A percentile compares a stretch with the other conserved stretches of the same genome.
Evolutionary conservation across 306 rosid species (phyloP).

Genomic region (Fragaria ananassa): DNA sequence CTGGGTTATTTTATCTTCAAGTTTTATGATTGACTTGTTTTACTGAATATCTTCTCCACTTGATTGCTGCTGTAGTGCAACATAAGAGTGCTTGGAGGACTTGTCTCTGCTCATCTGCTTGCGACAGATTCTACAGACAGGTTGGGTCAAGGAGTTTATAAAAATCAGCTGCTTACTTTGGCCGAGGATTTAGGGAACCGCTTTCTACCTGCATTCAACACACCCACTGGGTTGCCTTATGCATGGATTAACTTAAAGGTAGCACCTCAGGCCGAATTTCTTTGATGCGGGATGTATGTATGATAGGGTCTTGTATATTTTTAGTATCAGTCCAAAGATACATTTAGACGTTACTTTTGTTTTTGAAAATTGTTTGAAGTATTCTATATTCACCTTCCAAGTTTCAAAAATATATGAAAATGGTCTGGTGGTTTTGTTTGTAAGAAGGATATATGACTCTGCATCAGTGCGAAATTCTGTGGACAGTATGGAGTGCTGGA

Average conservation of each 20-base stretch:
- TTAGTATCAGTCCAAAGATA: neutral
- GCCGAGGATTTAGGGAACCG: slow-evolving; percentile 91
- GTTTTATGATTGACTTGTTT: slow-evolving; percentile 15
- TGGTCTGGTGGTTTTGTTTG: slow-evolving; percentile 48
- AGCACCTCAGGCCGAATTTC: slow-evolving; percentile 12
- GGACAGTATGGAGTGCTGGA: slow-evolving; percentile 96
- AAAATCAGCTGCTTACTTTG: slow-evolving; percentile 67
- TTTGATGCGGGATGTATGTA: neutral
- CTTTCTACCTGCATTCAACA: slow-evolving; percentile 75
- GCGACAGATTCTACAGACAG: slow-evolving; percentile 82
- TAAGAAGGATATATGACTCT: slow-evolving; percentile 78
- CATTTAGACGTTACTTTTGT: slow-evolving; percentile 9
- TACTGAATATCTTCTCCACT: slow-evolving; percentile 28
- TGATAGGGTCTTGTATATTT: neutral
- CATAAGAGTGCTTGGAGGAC: slow-evolving; percentile 98
- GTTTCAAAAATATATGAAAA: slow-evolving; percentile 34
- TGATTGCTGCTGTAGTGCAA: slow-evolving; percentile 78
- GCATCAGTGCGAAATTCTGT: slow-evolving; percentile 77
- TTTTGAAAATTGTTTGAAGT: slow-evolving; percentile 24
- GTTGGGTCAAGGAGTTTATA: slow-evolving; percentile 57
- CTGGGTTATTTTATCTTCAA: slow-evolving; percentile 17
- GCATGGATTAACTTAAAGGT: slow-evolving; percentile 98
- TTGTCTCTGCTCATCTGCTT: slow-evolving; percentile 90
- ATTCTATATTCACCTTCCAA: slow-evolving; percentile 27
- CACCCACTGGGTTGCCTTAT: slow-evolving; percentile 95